Percentiles rank a stretch among this genome's conserved stretches.
Evolutionary conservation across 2,329 filamentous ascomycete genomes (phyloP).

Genomic region (Fusarium subtropicale): DNA sequence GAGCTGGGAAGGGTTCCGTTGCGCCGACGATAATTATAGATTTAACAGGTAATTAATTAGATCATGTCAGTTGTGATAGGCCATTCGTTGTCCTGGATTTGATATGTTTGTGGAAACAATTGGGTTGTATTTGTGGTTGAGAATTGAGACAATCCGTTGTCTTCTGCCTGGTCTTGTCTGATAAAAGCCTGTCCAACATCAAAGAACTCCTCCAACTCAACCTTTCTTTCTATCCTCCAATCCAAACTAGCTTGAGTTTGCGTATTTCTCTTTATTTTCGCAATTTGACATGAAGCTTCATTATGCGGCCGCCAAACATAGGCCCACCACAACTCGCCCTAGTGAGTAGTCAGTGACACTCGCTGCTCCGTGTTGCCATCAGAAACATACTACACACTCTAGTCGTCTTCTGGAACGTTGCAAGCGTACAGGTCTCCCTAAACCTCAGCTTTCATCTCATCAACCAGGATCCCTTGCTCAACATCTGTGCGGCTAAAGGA

Average conservation of each 20-base stretch:
- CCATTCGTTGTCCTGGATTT: not conserved
- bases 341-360: not conserved
- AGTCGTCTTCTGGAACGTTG: slow-evolving; percentile 4
- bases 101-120: not conserved
- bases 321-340: not conserved
- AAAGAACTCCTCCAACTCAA: not conserved
- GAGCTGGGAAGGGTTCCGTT: too few relatives aligned
- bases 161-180: not conserved
- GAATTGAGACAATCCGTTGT: not conserved
- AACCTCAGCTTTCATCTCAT: slow-evolving; percentile 6
- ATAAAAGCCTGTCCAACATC: not conserved
- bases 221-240: not conserved
- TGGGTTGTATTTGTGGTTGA: not conserved
- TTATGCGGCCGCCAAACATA: slow-evolving; percentile 14
- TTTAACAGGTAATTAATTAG: not conserved
- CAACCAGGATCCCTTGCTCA: slow-evolving; percentile 17
- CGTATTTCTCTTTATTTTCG: not conserved
- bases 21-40: not conserved
- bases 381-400: not conserved
- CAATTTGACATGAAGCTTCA: not conserved
- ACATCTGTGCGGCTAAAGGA: slow-evolving; percentile 31
- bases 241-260: too few relatives aligned
- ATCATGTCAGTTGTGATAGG: not conserved
- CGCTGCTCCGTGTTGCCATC: slow-evolving; percentile 6
- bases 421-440: not conserved